phyloP scores from a whole-genome alignment of 352 stramenopile genomes.

The Pythium biforme region DNA sequence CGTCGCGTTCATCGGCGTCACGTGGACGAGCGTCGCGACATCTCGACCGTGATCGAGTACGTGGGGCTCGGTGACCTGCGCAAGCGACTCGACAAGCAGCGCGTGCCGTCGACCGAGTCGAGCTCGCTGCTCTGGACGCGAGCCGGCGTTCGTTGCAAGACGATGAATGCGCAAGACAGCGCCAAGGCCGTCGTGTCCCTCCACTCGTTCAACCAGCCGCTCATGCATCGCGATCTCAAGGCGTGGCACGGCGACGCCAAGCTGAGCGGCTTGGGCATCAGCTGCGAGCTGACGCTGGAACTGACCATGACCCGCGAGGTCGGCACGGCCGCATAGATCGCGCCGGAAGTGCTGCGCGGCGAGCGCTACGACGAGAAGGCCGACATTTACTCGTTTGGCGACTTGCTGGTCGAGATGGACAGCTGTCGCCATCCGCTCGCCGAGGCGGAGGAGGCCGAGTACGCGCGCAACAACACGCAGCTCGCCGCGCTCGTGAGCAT shows the following conservation, averaged over 20 bases:
- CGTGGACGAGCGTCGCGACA: constrained; percentile 27
- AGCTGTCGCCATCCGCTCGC: not conserved
- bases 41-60: constrained; percentile 32
- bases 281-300: not conserved
- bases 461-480: not conserved
- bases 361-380: constrained; percentile 30
- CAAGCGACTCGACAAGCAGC: constrained; percentile 2
- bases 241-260: not conserved
- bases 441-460: not conserved
- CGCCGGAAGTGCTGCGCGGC: constrained; percentile 30
- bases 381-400: constrained; percentile 34
- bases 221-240: constrained; percentile 25
- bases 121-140: not conserved
- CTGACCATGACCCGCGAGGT: constrained; percentile 3
- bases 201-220: constrained; percentile 17
- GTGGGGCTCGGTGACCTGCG: constrained; percentile 25
- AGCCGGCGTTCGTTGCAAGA: constrained; percentile 1
- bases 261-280: constrained; percentile 3
- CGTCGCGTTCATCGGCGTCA: constrained; percentile 30
- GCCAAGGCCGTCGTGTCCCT: constrained; percentile 22
- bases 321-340: constrained; percentile 26
- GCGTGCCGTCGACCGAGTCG: not conserved
- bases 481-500: not conserved
- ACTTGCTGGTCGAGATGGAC: constrained; percentile 23
- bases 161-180: constrained; percentile 10